A percentile compares a stretch with the other conserved stretches of the same genome.
Conservation (phyloP, 208 protist species). For the Novymonas esmeraldas region DNA sequence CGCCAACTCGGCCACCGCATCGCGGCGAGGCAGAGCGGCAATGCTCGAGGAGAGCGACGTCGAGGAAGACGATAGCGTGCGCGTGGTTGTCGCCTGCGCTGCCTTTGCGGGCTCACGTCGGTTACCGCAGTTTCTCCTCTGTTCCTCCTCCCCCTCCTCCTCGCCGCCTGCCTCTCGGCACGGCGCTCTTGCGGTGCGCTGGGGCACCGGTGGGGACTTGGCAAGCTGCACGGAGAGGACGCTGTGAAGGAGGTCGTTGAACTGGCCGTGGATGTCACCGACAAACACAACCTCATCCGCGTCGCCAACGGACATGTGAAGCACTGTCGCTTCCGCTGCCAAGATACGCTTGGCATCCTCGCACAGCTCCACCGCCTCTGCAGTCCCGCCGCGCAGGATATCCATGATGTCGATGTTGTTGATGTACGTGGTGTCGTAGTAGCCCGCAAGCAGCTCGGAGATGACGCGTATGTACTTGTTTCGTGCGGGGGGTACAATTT, state of each 20-base stretch:
- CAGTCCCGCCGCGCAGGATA: slow-evolving; percentile 49
- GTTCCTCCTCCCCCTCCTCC: too few species aligned
- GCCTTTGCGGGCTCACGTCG: too few species aligned
- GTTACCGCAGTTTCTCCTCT: too few species aligned
- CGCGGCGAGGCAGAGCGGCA: not conserved
- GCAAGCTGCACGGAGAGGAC: slow-evolving; percentile 65
- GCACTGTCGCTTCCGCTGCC: slow-evolving; percentile 46
- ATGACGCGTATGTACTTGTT: slow-evolving; percentile 70
- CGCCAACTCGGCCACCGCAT: slow-evolving; percentile 10
- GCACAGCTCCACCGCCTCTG: slow-evolving; percentile 60
- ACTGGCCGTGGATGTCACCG: slow-evolving; percentile 91
- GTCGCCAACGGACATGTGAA: slow-evolving; percentile 51
- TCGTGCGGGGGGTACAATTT: slow-evolving; percentile 38
- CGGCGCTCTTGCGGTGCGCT: not conserved
- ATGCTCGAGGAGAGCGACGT: not conserved
- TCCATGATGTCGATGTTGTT: slow-evolving; percentile 64
- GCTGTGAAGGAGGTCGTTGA: slow-evolving; percentile 73
- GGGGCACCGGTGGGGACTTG: slow-evolving; percentile 16
- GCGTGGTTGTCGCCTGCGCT: too few species aligned
- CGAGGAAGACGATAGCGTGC: not conserved
- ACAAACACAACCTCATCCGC: slow-evolving; percentile 73
- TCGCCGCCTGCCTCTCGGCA: too few species aligned
- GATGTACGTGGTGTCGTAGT: slow-evolving; percentile 38
- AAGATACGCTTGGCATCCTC: slow-evolving; percentile 49
- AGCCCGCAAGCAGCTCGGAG: slow-evolving; percentile 61